Evolutionary conservation across 2,329 filamentous ascomycete genomes (phyloP), one percentile per base, ranked within the genome.

Genomic region (Harringtonia aguacate): DNA sequence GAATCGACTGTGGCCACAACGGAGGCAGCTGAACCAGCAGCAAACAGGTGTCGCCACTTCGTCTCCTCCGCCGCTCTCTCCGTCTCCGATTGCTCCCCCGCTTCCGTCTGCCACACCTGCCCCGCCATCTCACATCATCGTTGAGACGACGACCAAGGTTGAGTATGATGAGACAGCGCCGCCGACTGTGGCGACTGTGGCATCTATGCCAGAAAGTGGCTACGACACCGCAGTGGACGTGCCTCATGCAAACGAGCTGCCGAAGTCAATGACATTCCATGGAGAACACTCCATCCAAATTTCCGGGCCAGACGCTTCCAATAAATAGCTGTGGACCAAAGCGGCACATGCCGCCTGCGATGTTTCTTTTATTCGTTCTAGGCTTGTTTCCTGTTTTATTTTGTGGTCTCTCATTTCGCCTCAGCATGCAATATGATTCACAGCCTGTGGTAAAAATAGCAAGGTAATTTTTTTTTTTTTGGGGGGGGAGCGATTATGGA

Each of bases 81-180:
- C 27, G n/a, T 10, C 22, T 17, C 27, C 22, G 6, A 18, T 30
- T 0, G 14, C 10, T 13, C 29, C 30, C 4, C 41, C 24, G 4
- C 40, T 20, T 9, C 28, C 43, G 8, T 21, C 22, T 12, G 21
- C 30, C 13, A 3, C 40, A n/a, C 13, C 20, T 28, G 13, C 14
- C 18, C 13, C 34, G 18, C 41, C 40, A 3, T 29, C 41, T 8
- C 41, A 40, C 5, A 50, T 50, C 6, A 17, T 48, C 15, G 48
- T 50, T 15, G 34, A 46, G 41, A 46, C 47, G 20, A 43, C 36
- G 14, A 50, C 41, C 2, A 24, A 29, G 4, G 31, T 50, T 2
- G 46, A 50, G 21, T 44, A 37, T 13, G 22, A 41, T 13, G n/a
- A 20, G 18, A n/a, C n/a, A n/a, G 28, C 36, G 2, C 36, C 37